Conservation (phyloP, 495 filamentous ascomycete genomes). For the Cudoniella acicularis region DNA sequence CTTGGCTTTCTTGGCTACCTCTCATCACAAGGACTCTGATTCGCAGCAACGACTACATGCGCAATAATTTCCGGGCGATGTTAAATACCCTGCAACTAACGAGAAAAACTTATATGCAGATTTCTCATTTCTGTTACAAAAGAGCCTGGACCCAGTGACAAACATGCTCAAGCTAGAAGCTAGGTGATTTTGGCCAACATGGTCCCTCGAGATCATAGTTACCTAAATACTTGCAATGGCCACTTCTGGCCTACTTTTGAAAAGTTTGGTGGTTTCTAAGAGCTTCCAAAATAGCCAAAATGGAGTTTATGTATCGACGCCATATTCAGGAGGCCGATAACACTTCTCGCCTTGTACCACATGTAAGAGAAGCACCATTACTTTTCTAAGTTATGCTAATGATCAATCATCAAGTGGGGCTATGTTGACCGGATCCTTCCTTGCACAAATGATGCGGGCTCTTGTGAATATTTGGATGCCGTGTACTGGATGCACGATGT, state of each 20-base stretch:
- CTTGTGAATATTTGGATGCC: conserved; percentile 60
- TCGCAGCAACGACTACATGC: not conserved
- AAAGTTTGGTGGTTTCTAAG: not conserved
- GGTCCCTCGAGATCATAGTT: no score
- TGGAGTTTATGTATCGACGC: no score
- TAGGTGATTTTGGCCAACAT: not conserved
- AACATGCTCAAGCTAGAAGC: conserved; percentile 8
- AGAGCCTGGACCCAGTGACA: not conserved
- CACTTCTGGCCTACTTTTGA: not conserved
- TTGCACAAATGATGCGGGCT: conserved; percentile 55
- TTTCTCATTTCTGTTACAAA: not conserved
- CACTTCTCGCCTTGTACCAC: not conserved
- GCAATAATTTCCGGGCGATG: not conserved
- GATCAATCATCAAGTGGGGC: conserved; percentile 57
- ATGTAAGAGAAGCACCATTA: not conserved
- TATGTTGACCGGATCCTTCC: conserved; percentile 54
- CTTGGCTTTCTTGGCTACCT: not conserved
- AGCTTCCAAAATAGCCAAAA: no score
- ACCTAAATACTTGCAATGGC: not conserved
- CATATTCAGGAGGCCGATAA: not conserved
- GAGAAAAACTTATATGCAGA: not conserved
- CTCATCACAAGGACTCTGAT: not conserved
- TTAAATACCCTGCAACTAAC: not conserved
- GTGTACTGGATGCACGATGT: conserved; percentile 57
- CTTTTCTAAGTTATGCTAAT: no score